Evolutionary conservation across 768 basidiomycete species (phyloP), one percentile per base, ranked within the genome.

Genomic region (Coprinellus micaceus): DNA sequence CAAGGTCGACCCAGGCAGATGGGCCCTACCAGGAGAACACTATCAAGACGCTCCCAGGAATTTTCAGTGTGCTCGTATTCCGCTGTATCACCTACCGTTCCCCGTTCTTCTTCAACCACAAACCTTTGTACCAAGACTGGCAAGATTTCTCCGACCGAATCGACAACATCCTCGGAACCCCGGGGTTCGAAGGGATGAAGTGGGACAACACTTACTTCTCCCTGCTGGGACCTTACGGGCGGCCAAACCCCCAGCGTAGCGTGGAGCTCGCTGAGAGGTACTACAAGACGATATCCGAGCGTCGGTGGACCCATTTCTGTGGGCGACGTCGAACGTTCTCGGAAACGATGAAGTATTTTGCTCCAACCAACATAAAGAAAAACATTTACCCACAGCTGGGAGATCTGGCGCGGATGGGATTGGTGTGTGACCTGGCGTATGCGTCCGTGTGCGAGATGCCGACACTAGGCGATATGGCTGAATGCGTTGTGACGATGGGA

Each of bases 61-160:
- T 59, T 7, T 59, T 59, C 53, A 59, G 58, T 29, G 53, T 37
- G 13, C 25, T 59, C 24, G 53, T 59, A 13, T 55, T 24, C 26
- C 36, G 58, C 17, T 53, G 37, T 39, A 49, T 54, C 36, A 59
- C 52, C 6, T 55, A 39, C 45, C 33, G 53, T 12, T 49, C 26
- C 17, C 13, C 15, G 48, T 59, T 59, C 29, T 51, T 19, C 4
- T 5, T 17, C 15, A 30, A 51, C 13, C 17, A 19, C 5, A 10
- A 17, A 4, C 5, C 36, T 5, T 6, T 30, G 4, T 51, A 33
- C 36, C 4, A 15, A 11, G 7, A 7, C 29, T 29, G 7, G 12
- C 5, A 13, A n/a, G 49, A 36, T 15, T 30, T 51, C 12, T 4
- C 30, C 4, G 6, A 19, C 15, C 4, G 4, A 19, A 21, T 51